A percentile compares a stretch with the other conserved stretches of the same genome.
Conservation (phyloP, 2,329 filamentous ascomycete genomes). For the Allantophomopsis lycopodina region DNA sequence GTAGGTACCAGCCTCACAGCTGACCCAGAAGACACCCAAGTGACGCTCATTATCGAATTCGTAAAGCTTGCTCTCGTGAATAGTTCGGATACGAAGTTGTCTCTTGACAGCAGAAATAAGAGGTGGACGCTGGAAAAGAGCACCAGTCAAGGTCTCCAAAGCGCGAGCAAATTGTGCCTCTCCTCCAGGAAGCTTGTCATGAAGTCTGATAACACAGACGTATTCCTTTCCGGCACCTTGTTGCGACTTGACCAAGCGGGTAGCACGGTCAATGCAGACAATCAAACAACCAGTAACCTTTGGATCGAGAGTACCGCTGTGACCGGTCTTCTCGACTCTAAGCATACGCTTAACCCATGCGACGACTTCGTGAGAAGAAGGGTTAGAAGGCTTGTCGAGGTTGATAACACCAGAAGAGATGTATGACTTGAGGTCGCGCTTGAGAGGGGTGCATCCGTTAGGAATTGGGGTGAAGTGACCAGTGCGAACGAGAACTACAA, state of each 20-base stretch:
- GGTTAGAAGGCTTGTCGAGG: conserved; percentile 94
- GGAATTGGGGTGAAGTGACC: conserved; percentile 96
- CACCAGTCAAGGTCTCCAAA: conserved; percentile 89
- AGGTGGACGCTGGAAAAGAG: conserved; percentile 91
- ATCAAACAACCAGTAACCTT: conserved; percentile 96
- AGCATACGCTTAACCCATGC: conserved; percentile 98
- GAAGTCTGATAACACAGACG: conserved; percentile 85
- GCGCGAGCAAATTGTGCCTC: conserved; percentile 87
- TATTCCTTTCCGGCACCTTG: conserved; percentile 99
- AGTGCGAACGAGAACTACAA: conserved; percentile 73
- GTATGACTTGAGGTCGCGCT: conserved; percentile 93
- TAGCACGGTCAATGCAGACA: conserved; percentile 91
- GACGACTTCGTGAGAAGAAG: conserved; percentile 95
- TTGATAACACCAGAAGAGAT: conserved; percentile 97
- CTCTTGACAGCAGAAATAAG: conserved; percentile 98
- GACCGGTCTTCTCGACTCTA: conserved; percentile 89
- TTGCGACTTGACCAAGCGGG: conserved; percentile 95
- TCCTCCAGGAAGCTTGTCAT: conserved; percentile 89
- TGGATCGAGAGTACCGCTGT: conserved; percentile 95
- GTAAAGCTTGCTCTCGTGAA: conserved; percentile 90
- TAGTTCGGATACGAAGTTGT: conserved; percentile 94
- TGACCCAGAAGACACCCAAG: conserved; percentile 97
- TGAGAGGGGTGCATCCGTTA: conserved; percentile 78
- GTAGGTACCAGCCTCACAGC: conserved; percentile 96
- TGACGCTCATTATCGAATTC: conserved; percentile 99